phyloP scores from a whole-genome alignment of 2,329 filamentous ascomycete species.

The Cryphonectria carpinicola region DNA sequence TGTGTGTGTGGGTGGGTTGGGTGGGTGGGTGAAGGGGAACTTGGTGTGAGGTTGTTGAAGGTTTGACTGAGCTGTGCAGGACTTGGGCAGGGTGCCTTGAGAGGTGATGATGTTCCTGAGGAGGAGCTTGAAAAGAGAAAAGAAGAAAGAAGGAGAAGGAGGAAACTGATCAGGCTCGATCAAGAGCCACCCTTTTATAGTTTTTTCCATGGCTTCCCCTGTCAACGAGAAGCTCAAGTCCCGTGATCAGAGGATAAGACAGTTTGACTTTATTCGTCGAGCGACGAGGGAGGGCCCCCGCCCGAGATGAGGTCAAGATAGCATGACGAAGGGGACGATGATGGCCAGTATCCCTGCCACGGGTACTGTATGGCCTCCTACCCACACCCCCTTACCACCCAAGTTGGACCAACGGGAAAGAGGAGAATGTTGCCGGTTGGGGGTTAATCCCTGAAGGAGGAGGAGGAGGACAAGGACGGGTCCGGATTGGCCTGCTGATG shows the following conservation, averaged over 20 bases:
- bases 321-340: constrained; percentile 37
- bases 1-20: constrained; percentile 27
- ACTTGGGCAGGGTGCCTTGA: constrained; percentile 30
- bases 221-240: constrained; percentile 41
- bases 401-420: constrained; percentile 34
- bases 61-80: constrained; percentile 25
- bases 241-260: constrained; percentile 47
- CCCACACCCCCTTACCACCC: constrained; percentile 29
- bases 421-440: constrained; percentile 37
- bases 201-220: constrained; percentile 47
- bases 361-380: constrained; percentile 31
- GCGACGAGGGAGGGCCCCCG: constrained; percentile 43
- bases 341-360: constrained; percentile 32
- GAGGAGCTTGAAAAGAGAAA: constrained; percentile 34
- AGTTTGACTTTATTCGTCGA: constrained; percentile 50
- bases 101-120: constrained; percentile 27
- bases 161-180: constrained; percentile 46
- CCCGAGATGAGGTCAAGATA: constrained; percentile 38
- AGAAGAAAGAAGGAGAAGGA: constrained; percentile 59
- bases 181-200: constrained; percentile 66
- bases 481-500: constrained; percentile 36
- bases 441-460: constrained; percentile 38
- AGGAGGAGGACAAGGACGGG: constrained; percentile 34
- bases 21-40: constrained; percentile 28
- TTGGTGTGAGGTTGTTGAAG: constrained; percentile 31